phyloP scores from a whole-genome alignment of 306 rosid genomes.

The Dryas drummondii region DNA sequence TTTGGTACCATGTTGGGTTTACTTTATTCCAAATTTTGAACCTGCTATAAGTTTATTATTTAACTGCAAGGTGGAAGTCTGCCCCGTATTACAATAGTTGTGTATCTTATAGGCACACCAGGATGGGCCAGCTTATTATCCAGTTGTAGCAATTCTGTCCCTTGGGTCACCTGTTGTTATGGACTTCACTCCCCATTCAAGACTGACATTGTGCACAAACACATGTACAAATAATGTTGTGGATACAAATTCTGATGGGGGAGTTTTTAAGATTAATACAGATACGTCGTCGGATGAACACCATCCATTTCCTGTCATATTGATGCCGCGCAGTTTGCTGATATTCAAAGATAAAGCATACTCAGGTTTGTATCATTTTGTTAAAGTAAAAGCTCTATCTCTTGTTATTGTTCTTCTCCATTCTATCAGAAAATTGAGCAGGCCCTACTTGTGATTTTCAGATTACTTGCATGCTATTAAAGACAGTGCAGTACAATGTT shows the following conservation, averaged over 20 bases:
- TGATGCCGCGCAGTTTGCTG: constrained; percentile 85
- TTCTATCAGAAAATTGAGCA: constrained; percentile 9
- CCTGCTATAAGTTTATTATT: not conserved
- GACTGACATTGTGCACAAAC: constrained; percentile 41
- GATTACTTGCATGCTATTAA: constrained; percentile 85
- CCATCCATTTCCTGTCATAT: constrained; percentile 51
- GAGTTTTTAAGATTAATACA: constrained; percentile 31
- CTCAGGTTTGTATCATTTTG: constrained; percentile 49
- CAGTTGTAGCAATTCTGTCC: constrained; percentile 85
- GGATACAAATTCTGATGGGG: constrained; percentile 34
- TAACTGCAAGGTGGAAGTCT: not conserved
- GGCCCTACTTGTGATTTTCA: constrained; percentile 33
- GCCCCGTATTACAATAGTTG: constrained; percentile 3
- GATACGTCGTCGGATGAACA: constrained; percentile 44
- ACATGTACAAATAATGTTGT: constrained; percentile 13
- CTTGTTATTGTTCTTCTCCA: not conserved
- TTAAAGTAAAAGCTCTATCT: constrained; percentile 5
- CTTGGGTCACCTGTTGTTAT: constrained; percentile 82
- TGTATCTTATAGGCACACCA: constrained; percentile 71
- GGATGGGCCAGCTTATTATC: constrained; percentile 91
- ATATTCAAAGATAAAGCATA: constrained; percentile 84
- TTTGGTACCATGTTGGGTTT: not conserved
- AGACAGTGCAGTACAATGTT: constrained; percentile 49
- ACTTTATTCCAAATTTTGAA: not conserved
- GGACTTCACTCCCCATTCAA: constrained; percentile 89